Conservation (phyloP, 352 stramenopile genomes). For the Globisporangium perplexum region DNA sequence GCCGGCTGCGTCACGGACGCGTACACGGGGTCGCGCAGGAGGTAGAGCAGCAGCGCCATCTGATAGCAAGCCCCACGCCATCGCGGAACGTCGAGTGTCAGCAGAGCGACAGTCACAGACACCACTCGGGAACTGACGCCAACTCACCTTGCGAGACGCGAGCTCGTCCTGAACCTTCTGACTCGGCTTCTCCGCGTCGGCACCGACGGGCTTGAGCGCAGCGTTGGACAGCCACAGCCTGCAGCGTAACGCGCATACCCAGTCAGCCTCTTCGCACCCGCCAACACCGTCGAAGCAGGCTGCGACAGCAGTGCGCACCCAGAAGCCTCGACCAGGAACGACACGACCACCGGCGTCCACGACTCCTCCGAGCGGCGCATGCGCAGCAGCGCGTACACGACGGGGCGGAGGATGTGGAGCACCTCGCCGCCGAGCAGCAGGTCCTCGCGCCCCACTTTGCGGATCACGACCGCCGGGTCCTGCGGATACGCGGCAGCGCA, state of each 20-base stretch:
- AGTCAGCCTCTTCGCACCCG: background rate
- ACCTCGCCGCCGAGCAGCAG: constrained; percentile 60
- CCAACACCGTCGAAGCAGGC: too few species aligned
- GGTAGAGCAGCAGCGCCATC: constrained; percentile 81
- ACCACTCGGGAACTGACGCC: too few species aligned
- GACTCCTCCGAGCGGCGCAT: constrained; percentile 45
- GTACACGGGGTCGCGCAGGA: constrained; percentile 79
- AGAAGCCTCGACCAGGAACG: constrained; percentile 52
- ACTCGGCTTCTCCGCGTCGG: constrained; percentile 11
- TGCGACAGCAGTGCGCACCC: constrained; percentile 24
- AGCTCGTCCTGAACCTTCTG: constrained; percentile 56
- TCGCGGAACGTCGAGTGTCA: constrained; percentile 3
- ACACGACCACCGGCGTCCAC: constrained; percentile 52
- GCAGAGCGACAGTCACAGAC: too few species aligned
- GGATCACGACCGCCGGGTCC: constrained; percentile 43
- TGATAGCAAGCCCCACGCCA: too few species aligned
- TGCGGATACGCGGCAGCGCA: too few species aligned
- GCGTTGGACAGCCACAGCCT: constrained; percentile 52
- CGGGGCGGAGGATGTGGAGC: constrained; percentile 69
- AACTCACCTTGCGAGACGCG: constrained; percentile 59
- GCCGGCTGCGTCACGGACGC: constrained; percentile 58
- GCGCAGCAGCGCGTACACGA: constrained; percentile 67
- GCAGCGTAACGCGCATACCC: background rate
- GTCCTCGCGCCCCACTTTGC: constrained; percentile 27
- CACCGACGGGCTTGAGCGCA: constrained; percentile 30